Evolutionary conservation across 23 red algal genomes (phyloP).

Genomic region (Gracilaria domingensis): DNA sequence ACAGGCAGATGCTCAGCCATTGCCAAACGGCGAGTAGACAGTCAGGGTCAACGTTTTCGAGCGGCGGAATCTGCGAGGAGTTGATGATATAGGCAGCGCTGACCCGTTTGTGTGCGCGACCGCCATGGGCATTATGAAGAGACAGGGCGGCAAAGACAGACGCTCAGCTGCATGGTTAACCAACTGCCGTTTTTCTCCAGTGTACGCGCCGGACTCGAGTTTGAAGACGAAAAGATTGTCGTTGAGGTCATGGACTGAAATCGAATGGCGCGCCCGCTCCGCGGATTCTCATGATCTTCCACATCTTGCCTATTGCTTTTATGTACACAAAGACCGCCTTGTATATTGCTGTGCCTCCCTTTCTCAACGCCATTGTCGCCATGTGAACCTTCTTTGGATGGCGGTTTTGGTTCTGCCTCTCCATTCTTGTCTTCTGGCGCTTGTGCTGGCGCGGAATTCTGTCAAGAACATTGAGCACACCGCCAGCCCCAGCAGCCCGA

Average conservation of each 20-base stretch:
- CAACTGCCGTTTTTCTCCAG: slow-evolving; percentile 80
- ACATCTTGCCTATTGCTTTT: no score
- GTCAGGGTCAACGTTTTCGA: slow-evolving; percentile 82
- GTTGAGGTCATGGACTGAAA: no score
- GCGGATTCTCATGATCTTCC: no score
- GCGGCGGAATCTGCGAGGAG: slow-evolving; percentile 67
- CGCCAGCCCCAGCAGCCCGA: slow-evolving; percentile 48
- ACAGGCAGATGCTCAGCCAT: slow-evolving; percentile 74
- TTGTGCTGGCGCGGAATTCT: no score
- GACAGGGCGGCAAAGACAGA: slow-evolving; percentile 63
- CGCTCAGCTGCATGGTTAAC: no score
- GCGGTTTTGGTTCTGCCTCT: no score
- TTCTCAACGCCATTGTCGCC: no score
- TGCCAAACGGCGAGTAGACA: no score
- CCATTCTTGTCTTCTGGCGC: no score
- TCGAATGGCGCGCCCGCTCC: slow-evolving; percentile 41
- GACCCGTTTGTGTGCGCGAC: slow-evolving; percentile 76
- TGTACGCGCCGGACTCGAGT: slow-evolving; percentile 70
- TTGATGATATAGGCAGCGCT: slow-evolving; percentile 64
- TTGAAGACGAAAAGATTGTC: slow-evolving; percentile 81
- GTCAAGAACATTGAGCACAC: no score
- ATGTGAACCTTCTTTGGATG: no score
- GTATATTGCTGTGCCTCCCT: no score
- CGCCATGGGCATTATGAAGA: slow-evolving; percentile 72
- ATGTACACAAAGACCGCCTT: slow-evolving; percentile 69